Base-by-base conservation (phyloP, 2,329 filamentous ascomycete species). In the Gaeumannomyces sp. region DNA sequence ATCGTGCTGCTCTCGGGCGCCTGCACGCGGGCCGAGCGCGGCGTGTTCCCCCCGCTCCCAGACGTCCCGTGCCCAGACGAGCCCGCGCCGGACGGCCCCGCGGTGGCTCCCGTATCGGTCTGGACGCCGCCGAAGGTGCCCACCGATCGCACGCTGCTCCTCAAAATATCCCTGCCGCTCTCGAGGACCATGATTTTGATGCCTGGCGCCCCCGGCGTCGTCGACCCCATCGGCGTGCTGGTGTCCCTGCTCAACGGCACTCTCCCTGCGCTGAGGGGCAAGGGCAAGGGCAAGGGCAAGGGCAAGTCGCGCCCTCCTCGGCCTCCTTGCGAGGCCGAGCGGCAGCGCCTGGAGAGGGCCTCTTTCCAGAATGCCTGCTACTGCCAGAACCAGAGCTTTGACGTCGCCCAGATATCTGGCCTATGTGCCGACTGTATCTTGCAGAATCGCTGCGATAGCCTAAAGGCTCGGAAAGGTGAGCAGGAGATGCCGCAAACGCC, bases 341-440 rank as follows among this genome's bases (percentile, higher is more conserved):
- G 29, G 3, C 22, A 53, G 45, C 29, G 22, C 53, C 27, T 59
- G 19, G 62, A 64, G 35, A 58, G 29, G 14, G 33, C 58, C 13
- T 27, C 31, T 14, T 64, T 64, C 35, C 22, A 45, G 29, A 29
- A 13, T n/a, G 56, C 56, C 7, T 66, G 65, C 59, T 59, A 65
- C n/a, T 65, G 65, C 58, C 56, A 63, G 60, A 66, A 66, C 65
- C 27, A n/a, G 38, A 66, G 65, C 38, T 65, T 66, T 22, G 50
- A 66, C 59, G 65, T 66, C 28, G 50, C 56, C 28, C 2, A 28
- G 11, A 59, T 66, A 22, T 38, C 65, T 6, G 63, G 60, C 4
- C 61, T 66, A 10, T 66, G 65, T 27, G 63, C 61, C n/a, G 59
- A 61, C 65, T 66, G 65, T 38, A 60, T 65, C n/a, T 19, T 35